phyloP scores from a whole-genome alignment of 2,329 filamentous ascomycete genomes.

The Myrmaecium sp. region DNA sequence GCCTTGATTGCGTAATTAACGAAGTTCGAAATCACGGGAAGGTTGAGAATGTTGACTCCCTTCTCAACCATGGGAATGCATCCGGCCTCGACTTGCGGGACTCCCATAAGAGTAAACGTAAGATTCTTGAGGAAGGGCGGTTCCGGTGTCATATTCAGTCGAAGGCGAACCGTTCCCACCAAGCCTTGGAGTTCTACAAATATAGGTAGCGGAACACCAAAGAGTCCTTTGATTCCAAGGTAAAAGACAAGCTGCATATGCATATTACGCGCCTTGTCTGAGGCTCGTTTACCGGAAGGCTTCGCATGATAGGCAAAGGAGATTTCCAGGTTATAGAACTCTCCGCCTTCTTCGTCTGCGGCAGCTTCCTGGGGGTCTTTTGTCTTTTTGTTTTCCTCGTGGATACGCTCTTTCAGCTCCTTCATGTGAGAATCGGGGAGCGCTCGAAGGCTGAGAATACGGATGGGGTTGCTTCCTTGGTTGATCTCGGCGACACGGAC shows the following conservation, averaged over 20 bases:
- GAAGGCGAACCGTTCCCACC: constrained; percentile 72
- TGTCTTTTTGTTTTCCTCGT: constrained; percentile 58
- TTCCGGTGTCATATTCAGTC: constrained; percentile 73
- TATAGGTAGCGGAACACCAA: constrained; percentile 74
- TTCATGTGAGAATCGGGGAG: constrained; percentile 68
- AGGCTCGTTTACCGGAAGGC: constrained; percentile 51
- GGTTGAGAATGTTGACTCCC: constrained; percentile 78
- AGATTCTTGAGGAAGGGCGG: constrained; percentile 84
- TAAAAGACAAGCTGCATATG: constrained; percentile 95
- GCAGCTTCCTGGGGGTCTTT: constrained; percentile 79
- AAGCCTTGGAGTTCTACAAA: constrained; percentile 81
- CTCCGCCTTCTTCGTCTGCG: constrained; percentile 76
- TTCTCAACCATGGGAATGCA: constrained; percentile 87
- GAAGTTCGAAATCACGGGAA: constrained; percentile 88
- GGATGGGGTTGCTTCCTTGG: constrained; percentile 78
- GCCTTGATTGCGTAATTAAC: constrained; percentile 89
- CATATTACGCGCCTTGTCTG: constrained; percentile 83
- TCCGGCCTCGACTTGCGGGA: constrained; percentile 75
- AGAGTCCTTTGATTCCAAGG: constrained; percentile 72
- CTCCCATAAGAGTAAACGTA: constrained; percentile 86
- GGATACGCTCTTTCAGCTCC: constrained; percentile 67
- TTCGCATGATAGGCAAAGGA: constrained; percentile 83
- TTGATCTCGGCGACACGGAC: constrained; percentile 90
- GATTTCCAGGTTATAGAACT: constrained; percentile 84
- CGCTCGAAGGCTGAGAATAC: constrained; percentile 72